Base-by-base conservation (phyloP, 306 rosid genomes). In the Mucuna pruriens region DNA sequence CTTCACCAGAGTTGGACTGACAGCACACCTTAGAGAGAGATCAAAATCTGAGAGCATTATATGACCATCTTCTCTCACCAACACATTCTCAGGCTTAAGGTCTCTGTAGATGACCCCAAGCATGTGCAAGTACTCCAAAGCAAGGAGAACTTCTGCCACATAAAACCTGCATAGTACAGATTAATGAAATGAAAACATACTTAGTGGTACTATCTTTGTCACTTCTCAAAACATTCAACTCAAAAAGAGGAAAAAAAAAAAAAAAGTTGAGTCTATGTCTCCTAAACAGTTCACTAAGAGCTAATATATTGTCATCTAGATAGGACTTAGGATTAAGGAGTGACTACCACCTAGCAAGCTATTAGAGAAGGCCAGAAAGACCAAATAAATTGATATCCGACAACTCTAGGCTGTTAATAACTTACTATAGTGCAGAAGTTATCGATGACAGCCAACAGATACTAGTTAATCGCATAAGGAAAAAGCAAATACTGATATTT, bases 91-190 rank as follows among this genome's bases (percentile, higher is more conserved):
- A 2, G 98, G 98, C 86, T 95, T 95, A 11, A 95, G 95, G 86
- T 95, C 98, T 85, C 98, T 84, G 86, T 95, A 95, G 76, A 95
- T 89, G 71, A 95, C 90, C 49, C 97, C 99, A 25, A 95, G 97
- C 99, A 95, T 95, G 88, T 95, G 99, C 90, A 95, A 85, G 87
- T 95, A 95, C 88, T 95, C 99, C 90, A 95, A 86, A 33, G 99
- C 94, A 82, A 95, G 97, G 80, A 95, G 98, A 80, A 95, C 98
- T 87, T 95, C 99, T 23, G 99, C 97, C 86, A 89, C 98, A 81
- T 95, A 95, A 86, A 95, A 95, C 91, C 99, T 95, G 93, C 80
- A 85, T 5, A 19, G 51, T 12, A 54, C 71, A 57, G 38, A 83
- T 70, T 66, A 79, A 46, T 48, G 34, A 62, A 39, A 80, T 34